Evolutionary conservation across 225 moss, liverwort and hornwort species (phyloP), one percentile per base, ranked within the genome.

Genomic region (Marchantia paleacea): DNA sequence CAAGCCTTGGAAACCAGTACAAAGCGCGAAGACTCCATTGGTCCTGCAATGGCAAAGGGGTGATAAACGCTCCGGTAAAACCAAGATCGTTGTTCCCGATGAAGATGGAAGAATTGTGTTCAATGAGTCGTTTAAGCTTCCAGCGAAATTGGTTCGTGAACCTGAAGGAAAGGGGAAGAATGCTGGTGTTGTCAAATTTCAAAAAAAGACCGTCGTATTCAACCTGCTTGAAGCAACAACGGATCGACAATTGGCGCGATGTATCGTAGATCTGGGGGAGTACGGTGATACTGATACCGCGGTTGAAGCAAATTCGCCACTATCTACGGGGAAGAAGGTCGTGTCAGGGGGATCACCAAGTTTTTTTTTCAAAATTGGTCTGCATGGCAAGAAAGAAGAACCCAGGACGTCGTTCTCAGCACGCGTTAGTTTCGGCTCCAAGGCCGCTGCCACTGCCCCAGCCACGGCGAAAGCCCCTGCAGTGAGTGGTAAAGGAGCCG

Each of bases 31-130:
- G 9, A 83, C 78, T 52, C 89, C 92, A 7, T 67, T 96, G 22
- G 19, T 91, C 31, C 74, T 96, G 70, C 88, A 89, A 50, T 96
- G 96, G 96, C 86, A 73, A 55, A 86, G 87, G 79, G 96, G 96
- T 49, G 91, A 89, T 80, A 96, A 87, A 72, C 88, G 81, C 52
- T 89, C 78, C 48, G 92, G 96, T 52, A 89, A 64, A 7, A 94
- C 91, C 11, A 90, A 85, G 63, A 88, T 76, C 26, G 82, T 72
- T 60, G 83, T 89, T 60, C 92, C 94, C 28, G 10, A 79, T 65
- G 94, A 89, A 77, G 78, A 91, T 80, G 93, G 92, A 18, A 91
- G 85, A 80, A 20, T 94, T 28, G 78, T 83, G 22, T 93, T 96
- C 83, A 92, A 93, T 10, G 94, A 96, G 62, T 71, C 81, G 2